Percentiles rank a stretch among this genome's conserved stretches.
These are phyloP conservation scores for Triangularia setosa DNA, from an alignment of 2,329 filamentous ascomycete genomes.

Conservation along the genomic window DNA sequence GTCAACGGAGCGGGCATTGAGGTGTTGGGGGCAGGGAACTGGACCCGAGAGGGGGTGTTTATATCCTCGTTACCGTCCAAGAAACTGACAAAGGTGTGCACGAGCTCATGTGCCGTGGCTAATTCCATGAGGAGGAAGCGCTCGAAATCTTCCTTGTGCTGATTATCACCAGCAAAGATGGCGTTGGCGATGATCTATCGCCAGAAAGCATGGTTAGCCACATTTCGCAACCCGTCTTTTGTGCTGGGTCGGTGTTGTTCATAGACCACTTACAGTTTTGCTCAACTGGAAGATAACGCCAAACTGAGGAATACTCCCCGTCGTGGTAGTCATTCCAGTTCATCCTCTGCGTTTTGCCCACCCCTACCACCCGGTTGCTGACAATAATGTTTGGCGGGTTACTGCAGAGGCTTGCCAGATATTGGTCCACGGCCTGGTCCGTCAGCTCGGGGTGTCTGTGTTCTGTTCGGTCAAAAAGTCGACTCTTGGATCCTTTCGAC, in stretches of 20 bases:
- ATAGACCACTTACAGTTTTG: neutral
- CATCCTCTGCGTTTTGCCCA: neutral
- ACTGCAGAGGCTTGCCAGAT: neutral
- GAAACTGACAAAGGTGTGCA: neutral
- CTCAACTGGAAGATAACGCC: neutral
- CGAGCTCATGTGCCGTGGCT: neutral
- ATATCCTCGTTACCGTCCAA: neutral
- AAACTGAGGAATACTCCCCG: neutral
- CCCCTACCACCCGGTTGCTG: neutral
- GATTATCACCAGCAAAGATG: neutral
- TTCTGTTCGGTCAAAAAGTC: too few species aligned
- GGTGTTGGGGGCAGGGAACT: neutral
- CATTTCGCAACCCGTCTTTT: too few species aligned
- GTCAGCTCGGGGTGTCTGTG: neutral
- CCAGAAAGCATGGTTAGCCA: too few species aligned
- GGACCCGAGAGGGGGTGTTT: neutral
- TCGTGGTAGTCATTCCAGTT: neutral
- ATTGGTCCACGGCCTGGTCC: neutral
- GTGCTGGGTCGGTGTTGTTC: too few species aligned
- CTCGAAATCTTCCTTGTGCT: neutral
- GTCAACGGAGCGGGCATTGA: neutral
- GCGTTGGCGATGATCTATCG: neutral
- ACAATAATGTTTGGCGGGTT: neutral
- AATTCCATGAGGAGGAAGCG: neutral
- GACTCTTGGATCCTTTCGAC: too few species aligned